These are phyloP conservation scores for Paecilomyces variotii DNA, from an alignment of 2,329 filamentous ascomycete genomes.

Conservation along the genomic window DNA sequence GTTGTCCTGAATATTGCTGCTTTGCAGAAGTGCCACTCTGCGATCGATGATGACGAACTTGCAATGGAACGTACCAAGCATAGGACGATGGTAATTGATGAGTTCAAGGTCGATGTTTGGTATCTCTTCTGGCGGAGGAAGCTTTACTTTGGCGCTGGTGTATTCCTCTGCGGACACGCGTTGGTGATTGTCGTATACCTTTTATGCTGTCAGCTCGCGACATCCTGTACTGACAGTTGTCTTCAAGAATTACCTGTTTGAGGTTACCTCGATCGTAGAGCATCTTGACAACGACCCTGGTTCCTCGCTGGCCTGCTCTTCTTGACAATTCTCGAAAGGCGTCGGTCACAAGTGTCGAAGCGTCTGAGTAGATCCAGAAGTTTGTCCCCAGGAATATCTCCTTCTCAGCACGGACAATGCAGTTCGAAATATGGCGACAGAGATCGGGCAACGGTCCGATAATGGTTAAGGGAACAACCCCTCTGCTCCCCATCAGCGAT, in stretches of 20 bases:
- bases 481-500: constrained; percentile 52
- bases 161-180: constrained; percentile 52
- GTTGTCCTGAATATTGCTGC: constrained; percentile 70
- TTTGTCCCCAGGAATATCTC: constrained; percentile 71
- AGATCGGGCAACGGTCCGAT: constrained; percentile 64
- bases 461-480: constrained; percentile 60
- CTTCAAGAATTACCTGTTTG: constrained; percentile 42
- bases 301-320: constrained; percentile 51
- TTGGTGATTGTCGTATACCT: constrained; percentile 56
- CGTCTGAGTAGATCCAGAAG: constrained; percentile 64
- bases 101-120: constrained; percentile 66
- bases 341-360: constrained; percentile 59
- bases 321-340: constrained; percentile 61
- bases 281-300: constrained; percentile 60
- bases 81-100: constrained; percentile 61
- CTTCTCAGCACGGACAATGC: constrained; percentile 63
- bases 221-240: background rate
- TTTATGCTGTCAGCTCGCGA: constrained; percentile 1
- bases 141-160: constrained; percentile 47
- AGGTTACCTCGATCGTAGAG: constrained; percentile 65
- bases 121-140: constrained; percentile 58
- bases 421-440: constrained; percentile 64
- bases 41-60: constrained; percentile 74
- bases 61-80: constrained; percentile 67
- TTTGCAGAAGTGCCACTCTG: constrained; percentile 61